These are phyloP conservation scores for Penicillium daleae DNA, from an alignment of 495 filamentous ascomycete species.

Conservation along the genomic window DNA sequence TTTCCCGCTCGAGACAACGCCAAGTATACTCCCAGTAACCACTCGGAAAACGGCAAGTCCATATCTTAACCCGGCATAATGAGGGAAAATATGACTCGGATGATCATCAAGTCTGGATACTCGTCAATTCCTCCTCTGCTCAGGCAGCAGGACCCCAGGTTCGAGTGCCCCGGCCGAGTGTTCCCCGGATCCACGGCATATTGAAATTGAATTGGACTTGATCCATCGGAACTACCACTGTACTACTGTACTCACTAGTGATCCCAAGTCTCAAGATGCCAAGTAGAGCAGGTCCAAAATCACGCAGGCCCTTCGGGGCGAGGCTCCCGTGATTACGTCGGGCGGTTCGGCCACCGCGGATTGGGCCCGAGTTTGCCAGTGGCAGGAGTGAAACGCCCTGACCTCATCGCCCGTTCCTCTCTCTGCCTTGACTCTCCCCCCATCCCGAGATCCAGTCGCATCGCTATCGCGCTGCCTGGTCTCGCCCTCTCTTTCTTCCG, in stretches of 20 bases:
- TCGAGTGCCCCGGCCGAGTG: background rate
- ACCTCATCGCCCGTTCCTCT: slow-evolving; percentile 1
- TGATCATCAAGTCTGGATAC: background rate
- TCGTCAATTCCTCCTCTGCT: background rate
- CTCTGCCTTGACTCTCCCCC: background rate
- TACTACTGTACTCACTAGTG: too few species aligned
- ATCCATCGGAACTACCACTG: too few species aligned
- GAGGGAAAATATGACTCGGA: background rate
- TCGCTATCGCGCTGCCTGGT: slow-evolving; percentile 8
- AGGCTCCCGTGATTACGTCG: slow-evolving; percentile 5
- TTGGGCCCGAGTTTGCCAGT: too few species aligned
- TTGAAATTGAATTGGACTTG: background rate
- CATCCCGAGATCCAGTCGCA: slow-evolving; percentile 5
- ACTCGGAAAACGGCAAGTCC: background rate
- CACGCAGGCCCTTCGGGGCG: background rate
- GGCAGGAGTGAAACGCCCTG: background rate
- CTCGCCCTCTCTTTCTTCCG: too few species aligned
- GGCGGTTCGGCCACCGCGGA: too few species aligned
- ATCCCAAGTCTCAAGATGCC: too few species aligned
- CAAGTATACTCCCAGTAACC: background rate
- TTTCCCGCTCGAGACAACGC: background rate
- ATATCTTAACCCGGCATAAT: background rate
- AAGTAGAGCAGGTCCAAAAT: background rate
- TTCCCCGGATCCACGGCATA: slow-evolving; percentile 1
- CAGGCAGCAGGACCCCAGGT: background rate